These are phyloP conservation scores for Leishmania braziliensis DNA, from an alignment of 208 protist species.

Conservation along the genomic window DNA sequence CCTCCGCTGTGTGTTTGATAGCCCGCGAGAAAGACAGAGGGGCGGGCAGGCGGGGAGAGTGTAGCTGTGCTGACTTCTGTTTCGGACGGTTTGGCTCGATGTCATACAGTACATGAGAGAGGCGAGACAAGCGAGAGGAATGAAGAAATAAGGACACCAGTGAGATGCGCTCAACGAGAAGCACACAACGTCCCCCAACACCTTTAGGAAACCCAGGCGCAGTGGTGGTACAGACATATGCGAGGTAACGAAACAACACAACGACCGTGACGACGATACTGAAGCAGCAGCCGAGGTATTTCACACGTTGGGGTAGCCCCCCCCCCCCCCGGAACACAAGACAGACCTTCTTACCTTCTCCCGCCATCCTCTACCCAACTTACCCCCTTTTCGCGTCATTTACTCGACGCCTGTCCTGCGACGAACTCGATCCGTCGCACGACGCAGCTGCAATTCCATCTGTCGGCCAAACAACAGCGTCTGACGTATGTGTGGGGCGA, in stretches of 20 bases:
- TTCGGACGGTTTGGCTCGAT: background rate
- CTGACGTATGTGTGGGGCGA: conserved; percentile 45
- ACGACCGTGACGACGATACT: background rate
- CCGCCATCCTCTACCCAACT: background rate
- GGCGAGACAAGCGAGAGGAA: background rate
- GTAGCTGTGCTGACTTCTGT: background rate
- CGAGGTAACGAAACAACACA: background rate
- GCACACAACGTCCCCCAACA: background rate
- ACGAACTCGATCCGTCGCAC: conserved; percentile 29
- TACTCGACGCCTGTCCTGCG: background rate
- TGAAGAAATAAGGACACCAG: background rate
- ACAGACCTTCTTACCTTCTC: background rate
- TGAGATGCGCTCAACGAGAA: background rate
- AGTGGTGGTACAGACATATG: background rate
- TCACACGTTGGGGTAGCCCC: background rate
- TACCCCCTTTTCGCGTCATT: background rate
- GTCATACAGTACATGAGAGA: background rate
- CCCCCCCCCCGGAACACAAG: background rate
- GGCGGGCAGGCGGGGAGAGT: background rate
- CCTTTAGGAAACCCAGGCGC: background rate
- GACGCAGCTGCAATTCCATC: conserved; percentile 40
- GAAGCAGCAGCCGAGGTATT: background rate
- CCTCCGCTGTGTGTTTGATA: background rate
- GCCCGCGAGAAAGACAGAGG: background rate
- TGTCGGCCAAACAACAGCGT: conserved; percentile 41